A percentile compares a stretch with the other conserved stretches of the same genome.
Conservation (phyloP, 805 yeast species). For the Candida yuanshanica region DNA sequence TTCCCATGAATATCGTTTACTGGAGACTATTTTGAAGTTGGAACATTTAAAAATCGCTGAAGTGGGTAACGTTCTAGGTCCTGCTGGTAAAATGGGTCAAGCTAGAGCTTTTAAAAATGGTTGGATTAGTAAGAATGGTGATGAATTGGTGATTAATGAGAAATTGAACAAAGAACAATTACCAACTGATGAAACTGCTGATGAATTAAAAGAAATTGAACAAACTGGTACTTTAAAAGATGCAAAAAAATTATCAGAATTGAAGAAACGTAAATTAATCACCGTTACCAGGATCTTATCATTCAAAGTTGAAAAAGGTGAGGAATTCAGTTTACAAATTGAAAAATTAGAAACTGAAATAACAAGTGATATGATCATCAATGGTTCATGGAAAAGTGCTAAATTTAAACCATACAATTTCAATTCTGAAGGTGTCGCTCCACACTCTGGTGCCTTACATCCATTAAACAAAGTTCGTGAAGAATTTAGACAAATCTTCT, state of each 20-base stretch:
- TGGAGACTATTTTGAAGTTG: constrained; percentile 66
- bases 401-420: constrained; percentile 94
- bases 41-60: constrained; percentile 83
- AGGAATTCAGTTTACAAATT: constrained; percentile 77
- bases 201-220: constrained; percentile 52
- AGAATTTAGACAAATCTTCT: constrained; percentile 96
- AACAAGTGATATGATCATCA: constrained; percentile 85
- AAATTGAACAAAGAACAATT: constrained; percentile 40
- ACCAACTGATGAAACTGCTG: constrained; percentile 65
- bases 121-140: constrained; percentile 90
- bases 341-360: constrained; percentile 85
- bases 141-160: constrained; percentile 55
- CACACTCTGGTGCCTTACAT: constrained; percentile 89
- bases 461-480: constrained; percentile 96
- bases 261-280: constrained; percentile 90
- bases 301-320: constrained; percentile 72
- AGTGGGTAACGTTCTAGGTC: constrained; percentile 65
- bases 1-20: constrained; percentile 82
- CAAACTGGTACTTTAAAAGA: constrained; percentile 51
- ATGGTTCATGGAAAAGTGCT: constrained; percentile 76
- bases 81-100: constrained; percentile 87
- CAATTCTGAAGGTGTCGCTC: constrained; percentile 86
- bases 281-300: constrained; percentile 66
- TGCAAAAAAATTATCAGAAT: constrained; percentile 67
- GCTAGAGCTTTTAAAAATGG: constrained; percentile 97